Conservation (phyloP, 257 asterid species). For the Linaria vulgaris region DNA sequence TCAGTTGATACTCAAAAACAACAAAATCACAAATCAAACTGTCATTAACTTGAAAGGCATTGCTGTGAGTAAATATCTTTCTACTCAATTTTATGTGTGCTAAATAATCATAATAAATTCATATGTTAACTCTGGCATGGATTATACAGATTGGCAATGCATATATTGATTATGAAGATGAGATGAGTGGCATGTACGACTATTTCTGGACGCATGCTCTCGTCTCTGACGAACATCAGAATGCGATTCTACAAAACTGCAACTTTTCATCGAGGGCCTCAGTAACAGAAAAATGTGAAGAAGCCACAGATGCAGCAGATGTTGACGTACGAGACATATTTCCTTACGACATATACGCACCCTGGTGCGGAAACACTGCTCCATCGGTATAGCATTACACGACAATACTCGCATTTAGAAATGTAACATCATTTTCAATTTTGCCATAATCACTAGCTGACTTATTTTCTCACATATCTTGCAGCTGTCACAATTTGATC, state of each 20-base stretch:
- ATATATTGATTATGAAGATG: conserved; percentile 31
- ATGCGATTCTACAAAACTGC: conserved; percentile 26
- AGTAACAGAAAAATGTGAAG: neutral
- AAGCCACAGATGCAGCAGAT: conserved; percentile 5
- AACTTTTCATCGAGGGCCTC: conserved; percentile 29
- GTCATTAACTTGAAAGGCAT: conserved; percentile 30
- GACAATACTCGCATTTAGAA: neutral
- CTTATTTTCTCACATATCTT: neutral
- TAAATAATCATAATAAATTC: neutral
- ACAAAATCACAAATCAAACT: conserved; percentile 22
- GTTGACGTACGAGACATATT: neutral
- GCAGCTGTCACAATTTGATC: conserved; percentile 34
- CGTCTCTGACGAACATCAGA: conserved; percentile 36
- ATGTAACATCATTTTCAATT: neutral
- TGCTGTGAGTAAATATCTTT: conserved; percentile 20
- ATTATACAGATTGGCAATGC: conserved; percentile 46
- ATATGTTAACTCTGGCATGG: too few species aligned
- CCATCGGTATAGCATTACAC: neutral
- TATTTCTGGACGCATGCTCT: conserved; percentile 41
- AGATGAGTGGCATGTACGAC: conserved; percentile 29
- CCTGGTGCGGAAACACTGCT: conserved; percentile 14
- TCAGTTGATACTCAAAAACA: conserved; percentile 28
- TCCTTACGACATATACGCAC: neutral
- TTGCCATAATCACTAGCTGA: neutral
- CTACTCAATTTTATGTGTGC: neutral